Conservation (phyloP, 495 filamentous ascomycete species). For the Podospora anserina region DNA sequence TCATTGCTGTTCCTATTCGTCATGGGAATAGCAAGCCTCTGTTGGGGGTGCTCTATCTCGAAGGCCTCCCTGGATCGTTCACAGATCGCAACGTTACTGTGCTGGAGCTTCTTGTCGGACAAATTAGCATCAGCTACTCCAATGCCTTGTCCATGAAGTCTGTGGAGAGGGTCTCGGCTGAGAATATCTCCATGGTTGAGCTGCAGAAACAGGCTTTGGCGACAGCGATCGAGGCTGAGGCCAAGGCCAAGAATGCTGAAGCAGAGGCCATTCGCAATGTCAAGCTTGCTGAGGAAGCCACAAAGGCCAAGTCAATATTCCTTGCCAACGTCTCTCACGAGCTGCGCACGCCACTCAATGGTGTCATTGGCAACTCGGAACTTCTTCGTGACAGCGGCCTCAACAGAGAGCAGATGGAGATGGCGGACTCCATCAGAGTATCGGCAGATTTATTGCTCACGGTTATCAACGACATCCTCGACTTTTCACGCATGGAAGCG, state of each 20-base stretch:
- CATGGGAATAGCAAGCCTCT: conserved; percentile 66
- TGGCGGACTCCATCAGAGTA: conserved; percentile 87
- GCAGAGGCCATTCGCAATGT: conserved; percentile 81
- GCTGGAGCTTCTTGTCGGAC: conserved; percentile 80
- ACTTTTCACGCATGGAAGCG: conserved; percentile 90
- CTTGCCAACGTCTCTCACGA: conserved; percentile 90
- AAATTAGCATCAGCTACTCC: conserved; percentile 83
- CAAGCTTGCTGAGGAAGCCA: conserved; percentile 85
- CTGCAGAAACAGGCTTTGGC: conserved; percentile 78
- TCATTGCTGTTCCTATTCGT: conserved; percentile 82
- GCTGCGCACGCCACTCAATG: conserved; percentile 80
- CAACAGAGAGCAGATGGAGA: conserved; percentile 78
- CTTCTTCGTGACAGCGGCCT: conserved; percentile 74
- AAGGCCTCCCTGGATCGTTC: conserved; percentile 80
- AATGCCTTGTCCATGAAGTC: conserved; percentile 83
- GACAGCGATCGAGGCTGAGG: conserved; percentile 74
- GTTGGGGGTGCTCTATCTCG: conserved; percentile 79
- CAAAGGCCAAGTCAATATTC: conserved; percentile 88
- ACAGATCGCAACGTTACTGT: conserved; percentile 86
- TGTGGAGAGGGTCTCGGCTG: conserved; percentile 71
- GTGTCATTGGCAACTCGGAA: conserved; percentile 87
- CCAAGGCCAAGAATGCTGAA: conserved; percentile 79
- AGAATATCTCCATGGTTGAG: conserved; percentile 83
- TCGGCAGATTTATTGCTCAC: conserved; percentile 88
- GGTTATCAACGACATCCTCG: conserved; percentile 91